These are phyloP conservation scores for rapeseed (Brassica napus) DNA, from an alignment of 345 rosid genomes.

Conservation along the genomic window DNA sequence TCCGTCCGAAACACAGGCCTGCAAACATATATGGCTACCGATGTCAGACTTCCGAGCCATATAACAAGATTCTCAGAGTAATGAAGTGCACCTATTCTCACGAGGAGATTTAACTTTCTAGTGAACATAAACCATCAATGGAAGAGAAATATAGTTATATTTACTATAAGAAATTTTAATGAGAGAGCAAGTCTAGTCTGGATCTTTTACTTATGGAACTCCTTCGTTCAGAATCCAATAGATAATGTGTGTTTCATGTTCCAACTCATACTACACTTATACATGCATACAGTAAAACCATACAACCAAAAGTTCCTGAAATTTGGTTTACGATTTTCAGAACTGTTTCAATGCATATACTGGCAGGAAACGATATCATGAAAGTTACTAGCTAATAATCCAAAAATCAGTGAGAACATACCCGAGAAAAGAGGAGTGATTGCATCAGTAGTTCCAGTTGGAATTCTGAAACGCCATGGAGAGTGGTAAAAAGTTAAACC, in stretches of 20 bases:
- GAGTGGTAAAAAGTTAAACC: conserved; percentile 20
- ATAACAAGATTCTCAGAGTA: conserved; percentile 13
- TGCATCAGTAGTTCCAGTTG: conserved; percentile 96
- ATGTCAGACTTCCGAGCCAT: conserved; percentile 20
- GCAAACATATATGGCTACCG: conserved; percentile 37
- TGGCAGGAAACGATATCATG: conserved; percentile 21
- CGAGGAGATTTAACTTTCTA: not conserved
- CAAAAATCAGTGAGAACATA: conserved; percentile 40
- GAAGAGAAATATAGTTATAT: not conserved
- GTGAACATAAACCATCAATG: no score
- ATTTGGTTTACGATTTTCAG: conserved; percentile 4
- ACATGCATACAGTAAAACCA: not conserved
- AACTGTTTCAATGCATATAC: conserved; percentile 16
- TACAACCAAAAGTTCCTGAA: not conserved
- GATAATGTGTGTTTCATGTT: conserved; percentile 7
- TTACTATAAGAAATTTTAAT: not conserved
- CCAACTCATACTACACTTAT: conserved; percentile 7
- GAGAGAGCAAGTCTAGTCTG: conserved; percentile 1
- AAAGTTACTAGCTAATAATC: conserved; percentile 17
- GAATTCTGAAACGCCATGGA: conserved; percentile 65
- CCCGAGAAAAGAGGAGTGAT: conserved; percentile 93
- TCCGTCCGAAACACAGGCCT: conserved; percentile 96
- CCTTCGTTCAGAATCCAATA: not conserved
- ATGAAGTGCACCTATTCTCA: conserved; percentile 4
- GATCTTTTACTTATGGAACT: not conserved